These are phyloP conservation scores for Brassica napus DNA, from an alignment of 345 rosid genomes.

Conservation along the genomic window DNA sequence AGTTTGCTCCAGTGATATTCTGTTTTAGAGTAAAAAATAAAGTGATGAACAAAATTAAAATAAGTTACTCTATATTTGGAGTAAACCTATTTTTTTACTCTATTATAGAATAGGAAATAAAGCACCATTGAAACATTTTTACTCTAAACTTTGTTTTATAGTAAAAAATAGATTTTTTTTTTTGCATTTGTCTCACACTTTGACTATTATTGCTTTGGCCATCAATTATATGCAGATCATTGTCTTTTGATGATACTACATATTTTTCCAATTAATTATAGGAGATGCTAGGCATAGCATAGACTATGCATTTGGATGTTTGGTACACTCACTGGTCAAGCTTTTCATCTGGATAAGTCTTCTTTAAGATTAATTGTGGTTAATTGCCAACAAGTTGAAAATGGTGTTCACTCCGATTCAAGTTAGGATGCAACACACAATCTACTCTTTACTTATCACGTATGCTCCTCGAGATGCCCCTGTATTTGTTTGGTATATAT, in stretches of 20 bases:
- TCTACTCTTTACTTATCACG: neutral
- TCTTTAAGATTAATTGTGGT: neutral
- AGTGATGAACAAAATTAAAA: no score
- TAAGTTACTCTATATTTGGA: no score
- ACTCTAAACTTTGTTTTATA: no score
- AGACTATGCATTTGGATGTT: neutral
- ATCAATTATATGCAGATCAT: neutral
- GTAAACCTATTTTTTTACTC: no score
- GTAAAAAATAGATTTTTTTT: neutral
- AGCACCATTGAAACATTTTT: no score
- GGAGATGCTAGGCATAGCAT: neutral
- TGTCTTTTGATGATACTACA: neutral
- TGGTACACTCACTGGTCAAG: neutral
- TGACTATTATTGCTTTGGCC: neutral
- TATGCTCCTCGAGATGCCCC: neutral
- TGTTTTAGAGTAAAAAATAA: no score
- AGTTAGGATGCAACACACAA: neutral
- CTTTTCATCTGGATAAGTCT: neutral
- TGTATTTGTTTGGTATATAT: neutral
- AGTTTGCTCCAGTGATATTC: no score
- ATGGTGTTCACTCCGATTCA: neutral
- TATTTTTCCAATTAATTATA: neutral
- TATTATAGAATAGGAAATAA: no score
- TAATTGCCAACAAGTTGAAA: neutral
- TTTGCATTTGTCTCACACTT: conserved; percentile 8